Percentiles rank a stretch among this genome's conserved stretches.
Evolutionary conservation across 192 early-diverging fungal genomes (phyloP).

Genomic region (Dimargaris xerosporica): DNA sequence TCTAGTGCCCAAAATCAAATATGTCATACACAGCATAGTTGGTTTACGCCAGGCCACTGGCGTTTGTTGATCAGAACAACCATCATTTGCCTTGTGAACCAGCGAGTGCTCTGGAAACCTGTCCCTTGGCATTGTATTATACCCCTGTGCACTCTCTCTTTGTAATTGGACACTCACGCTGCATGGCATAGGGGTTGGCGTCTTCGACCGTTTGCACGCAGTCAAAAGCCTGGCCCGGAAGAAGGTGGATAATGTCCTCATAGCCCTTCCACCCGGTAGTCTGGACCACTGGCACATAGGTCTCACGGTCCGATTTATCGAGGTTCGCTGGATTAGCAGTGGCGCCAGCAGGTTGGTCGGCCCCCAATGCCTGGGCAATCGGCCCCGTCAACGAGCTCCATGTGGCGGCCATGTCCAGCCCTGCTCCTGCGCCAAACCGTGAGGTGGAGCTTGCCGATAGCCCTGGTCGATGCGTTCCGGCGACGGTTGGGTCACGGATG

Average conservation of each 20-base stretch:
- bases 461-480: slow-evolving; percentile 14
- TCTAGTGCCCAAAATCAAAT: slow-evolving; percentile 6
- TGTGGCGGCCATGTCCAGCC: slow-evolving; percentile 18
- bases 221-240: slow-evolving; percentile 75
- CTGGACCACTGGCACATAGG: slow-evolving; percentile 19
- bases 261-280: slow-evolving; percentile 71
- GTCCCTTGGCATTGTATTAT: no score
- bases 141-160: no score
- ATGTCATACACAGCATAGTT: no score
- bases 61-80: no score
- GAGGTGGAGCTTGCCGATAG: slow-evolving; percentile 17
- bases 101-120: no score
- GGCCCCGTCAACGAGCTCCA: slow-evolving; percentile 12
- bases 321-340: slow-evolving; percentile 11
- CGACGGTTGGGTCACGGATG: slow-evolving; percentile 26
- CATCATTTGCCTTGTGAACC: no score
- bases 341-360: slow-evolving; percentile 9
- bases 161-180: slow-evolving; percentile 12
- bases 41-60: no score
- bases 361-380: slow-evolving; percentile 13
- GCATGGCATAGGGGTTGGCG: slow-evolving; percentile 24
- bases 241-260: slow-evolving; percentile 65
- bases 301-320: slow-evolving; percentile 11
- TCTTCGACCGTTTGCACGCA: slow-evolving; percentile 46
- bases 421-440: slow-evolving; percentile 27